phyloP scores from a whole-genome alignment of 2,329 filamentous ascomycete species.

The Uncinocarpus reesii region DNA sequence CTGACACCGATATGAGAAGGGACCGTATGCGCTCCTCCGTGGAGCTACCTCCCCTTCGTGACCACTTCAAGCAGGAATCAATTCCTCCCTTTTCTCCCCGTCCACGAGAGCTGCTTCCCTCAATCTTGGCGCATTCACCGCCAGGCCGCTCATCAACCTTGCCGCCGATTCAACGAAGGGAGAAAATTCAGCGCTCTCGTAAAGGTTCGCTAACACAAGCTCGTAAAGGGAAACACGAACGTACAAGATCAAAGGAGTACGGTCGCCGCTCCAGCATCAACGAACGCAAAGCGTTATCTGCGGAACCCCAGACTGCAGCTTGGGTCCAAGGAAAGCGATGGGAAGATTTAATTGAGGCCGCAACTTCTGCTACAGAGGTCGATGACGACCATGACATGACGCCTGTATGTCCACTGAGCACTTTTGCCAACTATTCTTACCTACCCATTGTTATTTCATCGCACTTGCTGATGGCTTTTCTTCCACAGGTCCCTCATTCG shows the following conservation, averaged over 20 bases:
- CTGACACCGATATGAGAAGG: conserved; percentile 57
- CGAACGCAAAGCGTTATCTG: conserved; percentile 73
- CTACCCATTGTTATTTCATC: background rate
- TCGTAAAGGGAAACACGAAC: conserved; percentile 67
- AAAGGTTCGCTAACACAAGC: conserved; percentile 73
- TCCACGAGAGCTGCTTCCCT: conserved; percentile 67
- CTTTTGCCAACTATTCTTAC: background rate
- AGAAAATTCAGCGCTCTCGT: conserved; percentile 61
- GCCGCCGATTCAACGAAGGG: conserved; percentile 65
- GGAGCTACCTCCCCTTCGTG: conserved; percentile 62
- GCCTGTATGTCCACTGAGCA: conserved; percentile 52
- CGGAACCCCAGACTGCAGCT: conserved; percentile 67
- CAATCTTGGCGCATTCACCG: conserved; percentile 66
- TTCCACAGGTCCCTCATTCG: conserved; percentile 29
- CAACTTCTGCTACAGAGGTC: conserved; percentile 82
- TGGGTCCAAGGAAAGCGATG: conserved; percentile 73
- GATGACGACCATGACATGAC: conserved; percentile 79
- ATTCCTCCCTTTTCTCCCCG: conserved; percentile 52
- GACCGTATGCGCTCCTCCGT: conserved; percentile 55
- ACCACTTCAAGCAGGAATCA: conserved; percentile 61
- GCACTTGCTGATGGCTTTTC: background rate
- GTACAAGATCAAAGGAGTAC: conserved; percentile 65
- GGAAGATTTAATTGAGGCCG: conserved; percentile 93
- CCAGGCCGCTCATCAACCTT: conserved; percentile 80
- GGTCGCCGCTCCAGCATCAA: conserved; percentile 62